Evolutionary conservation across 129 eudicot species (phyloP).

Genomic region (Flaveria brownii): DNA sequence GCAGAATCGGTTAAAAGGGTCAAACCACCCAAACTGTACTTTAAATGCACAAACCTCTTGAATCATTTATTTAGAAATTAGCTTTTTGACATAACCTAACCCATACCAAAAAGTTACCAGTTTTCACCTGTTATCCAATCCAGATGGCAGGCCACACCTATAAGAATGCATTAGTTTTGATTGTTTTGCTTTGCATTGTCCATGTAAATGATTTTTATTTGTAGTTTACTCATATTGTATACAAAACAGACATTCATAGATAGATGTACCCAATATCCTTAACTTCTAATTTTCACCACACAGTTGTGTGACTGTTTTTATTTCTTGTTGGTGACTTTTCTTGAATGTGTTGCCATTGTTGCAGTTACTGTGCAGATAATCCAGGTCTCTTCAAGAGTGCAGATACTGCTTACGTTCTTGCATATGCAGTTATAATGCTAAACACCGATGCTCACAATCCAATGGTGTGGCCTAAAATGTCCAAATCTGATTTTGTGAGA

Average conservation of each 20-base stretch:
- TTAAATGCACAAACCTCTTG: not conserved
- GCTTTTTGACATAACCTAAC: not conserved
- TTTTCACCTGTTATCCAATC: not conserved
- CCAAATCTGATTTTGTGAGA: slow-evolving; percentile 80
- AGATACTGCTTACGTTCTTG: slow-evolving; percentile 92
- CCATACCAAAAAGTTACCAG: not conserved
- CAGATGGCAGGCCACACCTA: not conserved
- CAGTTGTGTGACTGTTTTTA: not conserved
- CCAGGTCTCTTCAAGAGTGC: slow-evolving; percentile 88
- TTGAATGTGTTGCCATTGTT: slow-evolving; percentile 29
- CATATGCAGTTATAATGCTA: slow-evolving; percentile 94
- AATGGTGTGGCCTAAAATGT: slow-evolving; percentile 91
- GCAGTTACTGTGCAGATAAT: slow-evolving; percentile 94
- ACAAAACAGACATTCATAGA: not conserved
- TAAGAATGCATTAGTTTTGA: not conserved
- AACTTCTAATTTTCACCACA: not conserved
- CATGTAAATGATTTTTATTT: not conserved
- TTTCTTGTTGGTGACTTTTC: not conserved
- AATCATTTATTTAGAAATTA: not conserved
- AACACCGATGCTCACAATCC: slow-evolving; percentile 97
- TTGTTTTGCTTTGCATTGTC: not conserved
- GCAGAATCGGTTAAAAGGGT: not conserved
- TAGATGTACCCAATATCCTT: not conserved
- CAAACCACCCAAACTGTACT: not conserved
- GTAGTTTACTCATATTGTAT: not conserved